Conservation (phyloP, 2,329 filamentous ascomycete genomes). For the Trichoderma simmonsii region DNA sequence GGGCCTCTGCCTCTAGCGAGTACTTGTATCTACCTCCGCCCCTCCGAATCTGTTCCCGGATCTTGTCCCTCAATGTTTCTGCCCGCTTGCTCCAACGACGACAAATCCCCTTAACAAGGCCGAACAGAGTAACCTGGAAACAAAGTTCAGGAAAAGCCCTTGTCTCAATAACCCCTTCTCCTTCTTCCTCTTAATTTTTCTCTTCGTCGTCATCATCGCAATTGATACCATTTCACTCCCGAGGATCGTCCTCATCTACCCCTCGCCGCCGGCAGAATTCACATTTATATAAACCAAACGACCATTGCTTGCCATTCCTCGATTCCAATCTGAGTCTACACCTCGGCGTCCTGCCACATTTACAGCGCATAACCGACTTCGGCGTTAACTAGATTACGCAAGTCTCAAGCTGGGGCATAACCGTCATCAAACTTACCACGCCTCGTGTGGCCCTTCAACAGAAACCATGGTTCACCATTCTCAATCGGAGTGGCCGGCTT, state of each 20-base stretch:
- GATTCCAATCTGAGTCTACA: background rate
- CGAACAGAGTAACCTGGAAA: background rate
- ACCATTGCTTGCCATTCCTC: slow-evolving; percentile 1
- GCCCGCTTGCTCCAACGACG: slow-evolving; percentile 2
- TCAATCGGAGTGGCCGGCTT: slow-evolving; percentile 36
- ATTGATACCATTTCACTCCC: background rate
- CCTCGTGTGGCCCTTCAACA: background rate
- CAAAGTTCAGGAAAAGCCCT: background rate
- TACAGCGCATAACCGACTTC: background rate
- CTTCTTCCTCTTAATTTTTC: background rate
- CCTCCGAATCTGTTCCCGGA: slow-evolving; percentile 14
- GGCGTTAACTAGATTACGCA: background rate
- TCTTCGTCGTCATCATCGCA: slow-evolving; percentile 1
- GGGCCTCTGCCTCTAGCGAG: slow-evolving; percentile 18
- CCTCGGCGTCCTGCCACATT: background rate
- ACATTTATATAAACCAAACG: background rate
- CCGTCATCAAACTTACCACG: background rate
- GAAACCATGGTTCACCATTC: slow-evolving; percentile 35
- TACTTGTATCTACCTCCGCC: slow-evolving; percentile 20
- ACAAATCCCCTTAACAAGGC: slow-evolving; percentile 8
- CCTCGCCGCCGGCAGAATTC: background rate
- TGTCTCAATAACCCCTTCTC: slow-evolving; percentile 18
- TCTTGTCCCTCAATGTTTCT: slow-evolving; percentile 17
- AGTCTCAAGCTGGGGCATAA: background rate
- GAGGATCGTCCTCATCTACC: background rate